Evolutionary conservation across 169 alveolate species (phyloP), one percentile per base, ranked within the genome.

Genomic region (Plasmodium adleri): DNA sequence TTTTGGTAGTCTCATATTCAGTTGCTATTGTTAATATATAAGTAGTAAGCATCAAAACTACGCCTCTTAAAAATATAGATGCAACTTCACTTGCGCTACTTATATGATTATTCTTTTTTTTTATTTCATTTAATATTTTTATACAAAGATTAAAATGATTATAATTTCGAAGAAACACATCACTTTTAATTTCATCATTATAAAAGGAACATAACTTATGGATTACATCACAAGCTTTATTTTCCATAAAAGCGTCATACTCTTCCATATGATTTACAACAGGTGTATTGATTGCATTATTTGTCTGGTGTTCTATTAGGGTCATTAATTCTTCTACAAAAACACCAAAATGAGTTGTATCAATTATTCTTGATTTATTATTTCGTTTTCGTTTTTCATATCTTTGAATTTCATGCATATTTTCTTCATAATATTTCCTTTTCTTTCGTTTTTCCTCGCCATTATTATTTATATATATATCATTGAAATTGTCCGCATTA

Each of bases 41-140:
- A 3, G 92, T 86, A 8, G 92, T 86, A 32, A 86, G 76, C 92
- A 86, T 86, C 26, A 86, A 54, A n/a, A 86, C 92, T 47, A 86
- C 72, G 1, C 76, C 92, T 52, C 92, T 20, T 32, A 86, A 63
- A 50, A 86, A 86, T 12, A 86, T 72, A 72, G 92, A 86, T 72
- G 92, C 92, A 17, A 86, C 88, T 52, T 86, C 92, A 26, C 92
- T 67, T 50, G 92, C 92, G 50, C 58, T 86, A 54, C 92, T 72
- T 73, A 86, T 78, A 20, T 72, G 60, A 20, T 59, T 86, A 66
- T 62, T 86, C 47, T 86, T 86, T 47, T 86, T 75, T 43, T 86
- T 70, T n/a, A 86, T 86, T 63, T 72, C 64, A 67, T 71, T 86
- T 20, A 86, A 5, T 86, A 56, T 52, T 49, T 86, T 86, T 3